Conservation (phyloP, 2,329 filamentous ascomycete species). For the Hypoxylon rubiginosum region DNA sequence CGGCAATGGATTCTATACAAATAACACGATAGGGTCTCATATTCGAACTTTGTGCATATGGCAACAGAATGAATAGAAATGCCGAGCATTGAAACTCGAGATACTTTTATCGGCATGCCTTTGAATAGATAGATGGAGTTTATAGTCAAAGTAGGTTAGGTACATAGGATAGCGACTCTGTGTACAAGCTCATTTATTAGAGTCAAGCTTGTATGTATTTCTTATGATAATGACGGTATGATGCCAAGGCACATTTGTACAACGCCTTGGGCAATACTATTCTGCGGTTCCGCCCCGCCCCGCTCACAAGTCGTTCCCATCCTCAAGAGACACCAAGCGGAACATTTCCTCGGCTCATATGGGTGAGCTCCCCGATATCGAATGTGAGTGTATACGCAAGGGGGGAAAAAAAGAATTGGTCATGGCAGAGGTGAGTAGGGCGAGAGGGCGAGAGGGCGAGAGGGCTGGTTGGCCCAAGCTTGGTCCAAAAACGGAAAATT, state of each 20-base stretch:
- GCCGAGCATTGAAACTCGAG: too few relatives aligned
- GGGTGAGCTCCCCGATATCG: not conserved
- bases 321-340: not conserved
- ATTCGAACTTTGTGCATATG: too few relatives aligned
- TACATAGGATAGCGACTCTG: not conserved
- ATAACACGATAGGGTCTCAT: too few relatives aligned
- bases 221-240: too few relatives aligned
- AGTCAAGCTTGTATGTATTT: too few relatives aligned
- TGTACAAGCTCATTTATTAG: too few relatives aligned
- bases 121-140: not conserved
- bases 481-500: constrained; percentile 29
- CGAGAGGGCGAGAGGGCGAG: not conserved
- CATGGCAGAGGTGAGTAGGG: not conserved
- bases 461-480: constrained; percentile 16
- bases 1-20: too few relatives aligned
- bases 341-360: not conserved
- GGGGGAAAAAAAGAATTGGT: not conserved
- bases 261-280: not conserved
- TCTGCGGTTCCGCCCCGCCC: constrained; percentile 1
- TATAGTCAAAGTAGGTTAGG: not conserved
- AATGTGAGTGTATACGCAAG: not conserved
- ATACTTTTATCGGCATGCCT: not conserved
- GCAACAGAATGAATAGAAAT: too few relatives aligned
- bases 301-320: not conserved
- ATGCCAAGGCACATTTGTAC: not conserved